Evolutionary conservation across 2,329 filamentous ascomycete species (phyloP).

Genomic region (Sphaceloma murrayae): DNA sequence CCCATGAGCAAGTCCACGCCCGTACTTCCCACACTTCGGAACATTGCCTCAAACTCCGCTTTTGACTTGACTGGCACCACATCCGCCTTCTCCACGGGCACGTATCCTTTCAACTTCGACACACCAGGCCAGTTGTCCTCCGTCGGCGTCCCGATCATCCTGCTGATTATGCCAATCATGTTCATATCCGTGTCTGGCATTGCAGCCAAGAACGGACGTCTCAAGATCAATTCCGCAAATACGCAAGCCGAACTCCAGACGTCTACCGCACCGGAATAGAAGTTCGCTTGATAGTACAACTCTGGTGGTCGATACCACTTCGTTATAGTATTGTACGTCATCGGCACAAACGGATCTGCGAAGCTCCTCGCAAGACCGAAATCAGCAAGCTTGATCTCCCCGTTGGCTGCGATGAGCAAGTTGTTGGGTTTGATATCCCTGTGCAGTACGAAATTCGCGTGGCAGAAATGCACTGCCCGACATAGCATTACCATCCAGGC

Average conservation of each 20-base stretch:
- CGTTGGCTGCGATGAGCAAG: conserved; percentile 83
- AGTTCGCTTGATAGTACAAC: conserved; percentile 77
- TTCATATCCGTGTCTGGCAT: conserved; percentile 77
- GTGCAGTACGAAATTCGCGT: conserved; percentile 87
- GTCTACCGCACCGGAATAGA: conserved; percentile 86
- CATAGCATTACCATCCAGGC: conserved; percentile 98
- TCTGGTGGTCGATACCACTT: conserved; percentile 95
- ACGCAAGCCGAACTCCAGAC: conserved; percentile 91
- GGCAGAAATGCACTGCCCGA: conserved; percentile 90
- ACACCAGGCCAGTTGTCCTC: conserved; percentile 97
- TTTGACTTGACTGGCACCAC: conserved; percentile 50
- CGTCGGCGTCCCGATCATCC: conserved; percentile 78
- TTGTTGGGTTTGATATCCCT: conserved; percentile 99
- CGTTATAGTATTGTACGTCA: conserved; percentile 94
- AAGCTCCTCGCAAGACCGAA: conserved; percentile 89
- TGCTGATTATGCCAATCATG: conserved; percentile 74
- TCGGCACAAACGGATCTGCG: conserved; percentile 70
- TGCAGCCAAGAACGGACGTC: conserved; percentile 61
- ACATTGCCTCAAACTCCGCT: conserved; percentile 65
- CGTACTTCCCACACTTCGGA: conserved; percentile 68
- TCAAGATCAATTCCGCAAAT: conserved; percentile 79
- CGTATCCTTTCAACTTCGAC: conserved; percentile 66
- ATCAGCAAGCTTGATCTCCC: conserved; percentile 91
- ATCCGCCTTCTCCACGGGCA: conserved; percentile 53
- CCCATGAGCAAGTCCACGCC: conserved; percentile 83